Evolutionary conservation across 2,329 filamentous ascomycete species (phyloP), one percentile per base, ranked within the genome.

Genomic region (Talaromyces marneffei): DNA sequence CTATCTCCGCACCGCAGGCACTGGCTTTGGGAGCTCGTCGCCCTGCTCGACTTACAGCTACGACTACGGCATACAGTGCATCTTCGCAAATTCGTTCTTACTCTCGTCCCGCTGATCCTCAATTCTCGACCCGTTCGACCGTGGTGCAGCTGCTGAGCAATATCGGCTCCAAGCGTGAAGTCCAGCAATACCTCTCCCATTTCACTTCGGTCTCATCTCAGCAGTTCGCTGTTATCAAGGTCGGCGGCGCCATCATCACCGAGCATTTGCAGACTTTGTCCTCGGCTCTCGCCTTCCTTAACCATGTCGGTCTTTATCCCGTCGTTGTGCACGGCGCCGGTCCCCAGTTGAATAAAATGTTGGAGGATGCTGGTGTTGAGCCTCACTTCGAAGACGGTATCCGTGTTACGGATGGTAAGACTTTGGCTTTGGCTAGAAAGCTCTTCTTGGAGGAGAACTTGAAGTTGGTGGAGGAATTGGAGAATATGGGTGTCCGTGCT

Each of bases 201-300:
- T 99, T 99, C 82, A 94, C 89, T 68, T 96, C 92, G 35, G 92
- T 97, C 64, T 94, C 92, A 48, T 96, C 92, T 37, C 92, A 97
- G 80, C 92, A 96, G 73, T 99, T 97, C 76, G 93, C 92, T 67
- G 93, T 99, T 54, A 96, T 99, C 78, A 99, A 99, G 82, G 93
- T 97, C 60, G 94, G 93, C 64, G 94, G 93, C 65, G 94, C 93
- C 65, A 97, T 97, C 71, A 84, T 99, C 70, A 96, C 91, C 63
- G 92, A 97, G 74, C 89, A 97, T 77, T 83, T 97, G 60, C 90
- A 96, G 75, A 92, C 92, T 70, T 85, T 99, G 60, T 96, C 91
- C 72, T 88, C 89, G 60, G 92, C 90, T 55, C 83, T 97, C 62
- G 89, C 91, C 29, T 95, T 97, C 78, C 85, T 97, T 55, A 93